Percentiles rank a stretch among this genome's conserved stretches.
Evolutionary conservation across 441 rosid species (phyloP).

Genomic region (Jatropha podagrica): DNA sequence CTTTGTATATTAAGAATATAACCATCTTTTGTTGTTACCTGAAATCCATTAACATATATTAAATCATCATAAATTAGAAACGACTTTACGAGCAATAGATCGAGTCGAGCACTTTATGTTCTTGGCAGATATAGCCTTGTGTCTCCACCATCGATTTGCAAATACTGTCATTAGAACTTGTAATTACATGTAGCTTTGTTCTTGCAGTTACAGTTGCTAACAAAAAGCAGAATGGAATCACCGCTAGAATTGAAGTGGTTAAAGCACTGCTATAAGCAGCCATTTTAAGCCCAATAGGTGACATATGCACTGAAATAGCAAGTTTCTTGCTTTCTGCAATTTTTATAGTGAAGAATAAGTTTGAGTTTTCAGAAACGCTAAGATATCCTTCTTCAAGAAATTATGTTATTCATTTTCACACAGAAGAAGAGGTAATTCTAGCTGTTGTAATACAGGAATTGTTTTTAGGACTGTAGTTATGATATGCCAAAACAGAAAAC

Average conservation of each 20-base stretch:
- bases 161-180: slow-evolving; percentile 23
- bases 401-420: background rate
- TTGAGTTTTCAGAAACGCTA: background rate
- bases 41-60: slow-evolving; percentile 5
- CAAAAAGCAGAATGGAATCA: slow-evolving; percentile 18
- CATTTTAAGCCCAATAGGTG: slow-evolving; percentile 22
- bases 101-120: slow-evolving; percentile 34
- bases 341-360: slow-evolving; percentile 15
- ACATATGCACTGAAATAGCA: background rate
- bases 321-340: slow-evolving; percentile 1
- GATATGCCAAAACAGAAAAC: too few relatives aligned
- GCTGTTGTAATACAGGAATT: too few relatives aligned
- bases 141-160: slow-evolving; percentile 44
- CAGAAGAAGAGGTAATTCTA: background rate
- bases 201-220: slow-evolving; percentile 25
- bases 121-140: slow-evolving; percentile 54
- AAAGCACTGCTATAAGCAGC: slow-evolving; percentile 4
- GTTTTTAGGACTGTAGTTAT: too few relatives aligned
- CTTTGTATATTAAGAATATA: slow-evolving; percentile 70
- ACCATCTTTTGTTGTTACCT: slow-evolving; percentile 82
- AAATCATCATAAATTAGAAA: background rate
- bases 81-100: background rate
- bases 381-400: background rate
- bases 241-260: slow-evolving; percentile 13
- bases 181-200: slow-evolving; percentile 19